Evolutionary conservation across 2,329 filamentous ascomycete species (phyloP), one percentile per base, ranked within the genome.

Genomic region (Penicillium concentricum): DNA sequence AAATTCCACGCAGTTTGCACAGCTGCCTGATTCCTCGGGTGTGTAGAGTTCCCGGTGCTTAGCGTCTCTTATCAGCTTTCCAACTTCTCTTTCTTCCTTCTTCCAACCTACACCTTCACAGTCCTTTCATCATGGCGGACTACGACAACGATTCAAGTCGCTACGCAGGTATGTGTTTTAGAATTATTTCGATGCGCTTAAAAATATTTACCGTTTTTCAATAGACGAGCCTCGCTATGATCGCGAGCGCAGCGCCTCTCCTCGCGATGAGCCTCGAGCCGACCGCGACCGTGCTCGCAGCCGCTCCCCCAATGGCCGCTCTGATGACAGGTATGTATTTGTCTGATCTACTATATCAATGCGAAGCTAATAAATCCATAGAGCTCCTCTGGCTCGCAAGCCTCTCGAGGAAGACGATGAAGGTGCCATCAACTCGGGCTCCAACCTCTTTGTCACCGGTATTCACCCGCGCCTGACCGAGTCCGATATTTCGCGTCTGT

Each of bases 371-470:
- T 44, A 3, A 53, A 20, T 18, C 5, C 5, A 32, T 51, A 77
- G 82, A 75, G 69, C 80, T 73, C 73, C 78, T 39, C 73, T 76
- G 47, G 78, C 76, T 58, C 77, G 78, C 64, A 77, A 77, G 69
- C 73, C 61, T n/a, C 10, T 66, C 12, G 75, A 77, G 51, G 75
- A 77, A 38, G 91, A 84, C 44, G 82, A 95, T 67, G 88, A 91
- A 69, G 89, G 89, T 67, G 88, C 92, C 62, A 74, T 89, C 72
- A 99, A 99, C 79, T 90, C 92, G 61, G 94, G 94, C 67, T 97
- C 94, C 66, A 99, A 99, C 81, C 89, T 99, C 58, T 99, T 99
- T 76, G 94, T 99, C 65, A 99, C 94, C 62, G 94, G 94, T 68
- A 99, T 99, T 65, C 92, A 97, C 76, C 94, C 94, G 56, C 90